Evolutionary conservation across 495 filamentous ascomycete genomes (phyloP).

Genomic region (Aspergillus leporis): DNA sequence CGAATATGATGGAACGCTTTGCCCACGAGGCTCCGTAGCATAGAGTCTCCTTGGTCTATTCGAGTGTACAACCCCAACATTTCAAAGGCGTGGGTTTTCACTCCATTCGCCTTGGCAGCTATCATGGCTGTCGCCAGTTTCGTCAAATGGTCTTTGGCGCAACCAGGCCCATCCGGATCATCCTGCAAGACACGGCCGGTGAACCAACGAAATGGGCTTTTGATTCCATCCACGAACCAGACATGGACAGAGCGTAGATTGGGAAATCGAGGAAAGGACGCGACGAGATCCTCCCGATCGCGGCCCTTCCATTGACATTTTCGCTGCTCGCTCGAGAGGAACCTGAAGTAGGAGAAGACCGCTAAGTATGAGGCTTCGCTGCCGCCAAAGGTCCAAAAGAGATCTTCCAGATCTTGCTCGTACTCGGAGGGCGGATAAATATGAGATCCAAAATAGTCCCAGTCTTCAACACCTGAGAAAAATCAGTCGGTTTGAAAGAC

Average conservation of each 20-base stretch:
- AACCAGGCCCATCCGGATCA: not conserved
- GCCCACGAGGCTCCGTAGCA: not conserved
- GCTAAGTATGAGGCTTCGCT: not conserved
- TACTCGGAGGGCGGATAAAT: not conserved
- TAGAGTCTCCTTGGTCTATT: not conserved
- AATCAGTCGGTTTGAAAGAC: not conserved
- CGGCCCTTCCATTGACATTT: not conserved
- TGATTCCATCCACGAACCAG: constrained; percentile 4
- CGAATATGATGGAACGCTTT: not conserved
- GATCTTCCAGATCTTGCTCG: not conserved
- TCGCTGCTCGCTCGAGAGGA: not conserved
- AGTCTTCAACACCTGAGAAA: too few species aligned
- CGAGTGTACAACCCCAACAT: constrained; percentile 11
- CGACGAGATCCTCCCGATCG: constrained; percentile 1
- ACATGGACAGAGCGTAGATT: constrained; percentile 2
- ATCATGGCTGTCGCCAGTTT: constrained; percentile 5
- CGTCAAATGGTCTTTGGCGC: not conserved
- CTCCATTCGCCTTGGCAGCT: not conserved
- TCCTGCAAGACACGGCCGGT: constrained; percentile 7
- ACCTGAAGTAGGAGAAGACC: constrained; percentile 4
- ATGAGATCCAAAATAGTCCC: too few species aligned
- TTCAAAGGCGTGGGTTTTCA: not conserved
- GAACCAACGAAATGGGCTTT: constrained; percentile 5
- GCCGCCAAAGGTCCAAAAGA: constrained; percentile 2
- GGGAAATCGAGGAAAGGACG: not conserved